Conservation (phyloP, 176 grass and related monocot species). For the Saccharum spontaneum region DNA sequence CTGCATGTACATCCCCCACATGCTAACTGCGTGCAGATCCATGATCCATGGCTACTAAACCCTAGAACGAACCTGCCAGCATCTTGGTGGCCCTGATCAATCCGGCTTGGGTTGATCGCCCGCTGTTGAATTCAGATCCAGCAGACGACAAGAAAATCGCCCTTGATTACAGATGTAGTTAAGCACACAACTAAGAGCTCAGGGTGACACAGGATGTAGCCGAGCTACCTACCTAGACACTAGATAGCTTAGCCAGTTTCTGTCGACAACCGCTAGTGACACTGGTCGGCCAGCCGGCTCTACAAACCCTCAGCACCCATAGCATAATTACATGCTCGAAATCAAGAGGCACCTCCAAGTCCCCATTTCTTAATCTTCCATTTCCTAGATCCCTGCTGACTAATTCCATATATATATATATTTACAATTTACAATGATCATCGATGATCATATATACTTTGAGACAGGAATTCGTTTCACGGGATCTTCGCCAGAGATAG, state of each 20-base stretch:
- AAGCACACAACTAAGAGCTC: background rate
- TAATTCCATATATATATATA: background rate
- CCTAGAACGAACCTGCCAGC: background rate
- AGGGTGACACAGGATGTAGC: background rate
- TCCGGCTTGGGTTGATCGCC: background rate
- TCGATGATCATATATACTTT: too few relatives aligned
- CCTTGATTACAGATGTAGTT: background rate
- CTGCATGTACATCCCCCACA: background rate
- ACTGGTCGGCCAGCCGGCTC: background rate
- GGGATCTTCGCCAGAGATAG: background rate
- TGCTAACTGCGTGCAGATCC: background rate
- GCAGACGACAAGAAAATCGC: background rate
- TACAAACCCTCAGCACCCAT: background rate
- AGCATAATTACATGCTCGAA: slow-evolving; percentile 21
- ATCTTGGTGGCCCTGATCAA: background rate
- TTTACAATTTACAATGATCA: background rate
- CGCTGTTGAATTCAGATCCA: background rate
- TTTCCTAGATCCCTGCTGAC: background rate
- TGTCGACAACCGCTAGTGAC: background rate
- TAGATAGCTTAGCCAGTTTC: background rate
- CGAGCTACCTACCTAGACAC: slow-evolving; percentile 7
- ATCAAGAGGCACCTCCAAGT: background rate
- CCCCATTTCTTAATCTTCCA: background rate
- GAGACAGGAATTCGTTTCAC: background rate
- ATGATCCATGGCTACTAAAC: background rate